A percentile compares a stretch with the other conserved stretches of the same genome.
These are phyloP conservation scores for Globisporangium sylvaticum DNA, from an alignment of 352 stramenopile species.

Conservation along the genomic window DNA sequence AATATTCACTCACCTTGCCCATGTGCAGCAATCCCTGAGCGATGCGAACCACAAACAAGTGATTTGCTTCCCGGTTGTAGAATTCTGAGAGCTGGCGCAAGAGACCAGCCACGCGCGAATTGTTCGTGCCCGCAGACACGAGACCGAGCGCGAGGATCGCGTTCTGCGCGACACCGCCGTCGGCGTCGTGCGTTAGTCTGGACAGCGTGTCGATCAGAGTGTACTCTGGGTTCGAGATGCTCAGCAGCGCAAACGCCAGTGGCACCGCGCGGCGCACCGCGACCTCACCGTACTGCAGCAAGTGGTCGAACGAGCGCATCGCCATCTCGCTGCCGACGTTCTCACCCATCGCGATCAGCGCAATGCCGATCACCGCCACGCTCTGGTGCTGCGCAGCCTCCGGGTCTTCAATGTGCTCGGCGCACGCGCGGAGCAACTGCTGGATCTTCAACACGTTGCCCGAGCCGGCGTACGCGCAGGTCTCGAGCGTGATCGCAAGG, in stretches of 20 bases:
- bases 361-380: constrained; percentile 96
- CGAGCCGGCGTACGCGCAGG: constrained; percentile 97
- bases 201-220: constrained; percentile 95
- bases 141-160: constrained; percentile 97
- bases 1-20: constrained; percentile 84
- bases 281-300: constrained; percentile 99
- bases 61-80: constrained; percentile 96
- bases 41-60: constrained; percentile 98
- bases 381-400: constrained; percentile 85
- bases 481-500: constrained; percentile 95
- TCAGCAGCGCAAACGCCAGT: constrained; percentile 94
- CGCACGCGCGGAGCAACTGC: constrained; percentile 96
- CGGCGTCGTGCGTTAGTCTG: constrained; percentile 96
- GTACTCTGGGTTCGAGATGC: constrained; percentile 98
- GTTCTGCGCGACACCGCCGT: constrained; percentile 95
- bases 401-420: constrained; percentile 93
- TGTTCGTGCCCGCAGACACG: constrained; percentile 98
- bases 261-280: constrained; percentile 96
- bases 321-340: constrained; percentile 97
- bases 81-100: constrained; percentile 97
- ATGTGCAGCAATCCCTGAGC: constrained; percentile 98
- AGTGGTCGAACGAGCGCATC: constrained; percentile 97
- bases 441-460: constrained; percentile 99
- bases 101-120: constrained; percentile 97
- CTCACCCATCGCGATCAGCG: constrained; percentile 98